Base-by-base conservation (phyloP, 352 stramenopile species). In the Phytophthora aleatoria region DNA sequence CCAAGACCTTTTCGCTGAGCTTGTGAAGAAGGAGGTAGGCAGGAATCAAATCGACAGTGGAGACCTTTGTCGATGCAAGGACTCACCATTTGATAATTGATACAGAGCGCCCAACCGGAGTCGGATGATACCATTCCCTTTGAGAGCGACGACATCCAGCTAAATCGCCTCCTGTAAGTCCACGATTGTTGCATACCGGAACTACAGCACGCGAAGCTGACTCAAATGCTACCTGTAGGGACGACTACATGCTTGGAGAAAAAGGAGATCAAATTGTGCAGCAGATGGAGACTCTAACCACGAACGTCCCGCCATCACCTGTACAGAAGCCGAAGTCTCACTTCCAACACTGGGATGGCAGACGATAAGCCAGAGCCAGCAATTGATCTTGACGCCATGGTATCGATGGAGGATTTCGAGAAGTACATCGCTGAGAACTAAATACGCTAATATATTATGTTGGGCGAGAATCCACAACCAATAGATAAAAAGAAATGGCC, bases 341-440 rank as follows among this genome's bases (percentile, higher is more conserved):
- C 12, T 36, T 24, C 12, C 13, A 42, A 5, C 35, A 20, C 24
- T 12, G 8, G 16, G 60, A 16, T 26, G 20, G 36, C 13, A 48
- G 35, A 44, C 55, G 28, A 5, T 7, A 26, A 63, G 13, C 44
- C 58, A n/a, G 51, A 63, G 2, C n/a, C 47, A 47, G 50, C 51
- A n/a, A 9, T 64, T 28, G 31, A 62, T 45, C 27, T 59, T 33
- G 48, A 55, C 28, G 27, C 43, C 1, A 61, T 82, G 33, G 36
- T 62, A 10, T 81, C 56, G 1, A 73, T 87, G 42, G 53, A 70
- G 11, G 72, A 82, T 51, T 73, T 90, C 26, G 72, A 83, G 16
- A 73, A 78, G 38, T 90, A 83, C 57, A 82, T 90, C 11, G 44
- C 55, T 16, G 50, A 77, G 20, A 90, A 86, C 67, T 81, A 74